Evolutionary conservation across 805 yeast genomes (phyloP).

Genomic region (Barnettozyma sucrosica): DNA sequence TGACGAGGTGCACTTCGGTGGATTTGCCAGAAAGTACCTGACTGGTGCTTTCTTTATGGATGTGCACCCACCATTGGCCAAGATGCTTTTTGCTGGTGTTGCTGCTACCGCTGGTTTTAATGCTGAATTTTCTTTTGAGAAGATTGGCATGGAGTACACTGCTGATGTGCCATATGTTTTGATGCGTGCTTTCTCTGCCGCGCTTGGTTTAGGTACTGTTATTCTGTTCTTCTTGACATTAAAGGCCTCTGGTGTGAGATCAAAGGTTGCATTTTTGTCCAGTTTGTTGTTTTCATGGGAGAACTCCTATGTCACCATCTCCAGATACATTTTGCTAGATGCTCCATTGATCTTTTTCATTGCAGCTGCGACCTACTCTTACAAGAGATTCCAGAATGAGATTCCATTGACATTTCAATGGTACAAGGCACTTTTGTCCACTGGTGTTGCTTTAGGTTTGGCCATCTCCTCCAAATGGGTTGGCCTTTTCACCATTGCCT

Average conservation of each 20-base stretch:
- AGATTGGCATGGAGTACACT: conserved; percentile 63
- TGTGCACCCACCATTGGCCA: conserved; percentile 76
- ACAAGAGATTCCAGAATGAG: conserved; percentile 60
- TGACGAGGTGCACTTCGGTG: conserved; percentile 94
- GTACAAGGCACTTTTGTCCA: conserved; percentile 53
- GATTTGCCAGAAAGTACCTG: conserved; percentile 84
- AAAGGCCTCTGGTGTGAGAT: conserved; percentile 66
- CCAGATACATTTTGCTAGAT: conserved; percentile 70
- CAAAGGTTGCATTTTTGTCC: conserved; percentile 53
- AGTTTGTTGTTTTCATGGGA: conserved; percentile 55
- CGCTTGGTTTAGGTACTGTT: conserved; percentile 63
- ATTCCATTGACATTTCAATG: conserved; percentile 54
- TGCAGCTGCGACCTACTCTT: conserved; percentile 61
- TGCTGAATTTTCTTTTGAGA: conserved; percentile 62
- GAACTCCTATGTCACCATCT: conserved; percentile 62
- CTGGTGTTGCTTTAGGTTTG: conserved; percentile 67
- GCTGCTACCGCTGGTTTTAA: conserved; percentile 62
- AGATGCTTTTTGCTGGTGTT: conserved; percentile 69
- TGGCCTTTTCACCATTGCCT: conserved; percentile 72
- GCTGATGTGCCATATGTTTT: conserved; percentile 50
- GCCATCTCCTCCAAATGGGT: conserved; percentile 80
- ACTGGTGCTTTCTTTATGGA: conserved; percentile 63
- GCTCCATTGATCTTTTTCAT: conserved; percentile 74
- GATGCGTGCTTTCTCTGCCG: conserved; percentile 69
- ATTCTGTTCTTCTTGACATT: conserved; percentile 61